Evolutionary conservation across 805 yeast genomes (phyloP).

Genomic region (Ogataea parapolymorpha): DNA sequence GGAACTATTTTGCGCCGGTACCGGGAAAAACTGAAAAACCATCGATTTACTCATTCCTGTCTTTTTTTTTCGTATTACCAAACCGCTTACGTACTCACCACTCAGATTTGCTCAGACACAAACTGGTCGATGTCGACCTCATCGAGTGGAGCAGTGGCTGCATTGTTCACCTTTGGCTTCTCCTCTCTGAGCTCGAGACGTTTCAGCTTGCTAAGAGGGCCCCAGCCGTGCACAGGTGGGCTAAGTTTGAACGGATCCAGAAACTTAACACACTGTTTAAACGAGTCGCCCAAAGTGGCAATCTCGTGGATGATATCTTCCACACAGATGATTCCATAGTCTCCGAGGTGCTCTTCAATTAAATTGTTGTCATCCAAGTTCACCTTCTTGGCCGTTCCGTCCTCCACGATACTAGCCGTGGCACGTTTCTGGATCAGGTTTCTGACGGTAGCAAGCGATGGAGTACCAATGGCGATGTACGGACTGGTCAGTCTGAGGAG

Average conservation of each 20-base stretch:
- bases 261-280: conserved; percentile 59
- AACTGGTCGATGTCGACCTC: conserved; percentile 73
- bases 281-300: conserved; percentile 57
- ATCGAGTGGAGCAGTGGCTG: conserved; percentile 61
- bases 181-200: conserved; percentile 56
- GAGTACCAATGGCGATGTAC: conserved; percentile 69
- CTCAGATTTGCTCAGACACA: conserved; percentile 59
- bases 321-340: conserved; percentile 69
- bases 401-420: conserved; percentile 39
- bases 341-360: conserved; percentile 70
- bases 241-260: conserved; percentile 67
- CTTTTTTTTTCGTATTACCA: not conserved
- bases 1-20: conserved; percentile 14
- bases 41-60: no score
- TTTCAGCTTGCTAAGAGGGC: conserved; percentile 66
- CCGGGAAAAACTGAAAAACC: conserved; percentile 1
- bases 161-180: conserved; percentile 49
- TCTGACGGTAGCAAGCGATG: conserved; percentile 71
- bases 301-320: conserved; percentile 80
- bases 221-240: conserved; percentile 71
- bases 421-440: conserved; percentile 76
- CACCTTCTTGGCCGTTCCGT: conserved; percentile 32
- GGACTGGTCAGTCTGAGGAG: conserved; percentile 68
- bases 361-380: conserved; percentile 70
- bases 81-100: not conserved